A percentile compares a stretch with the other conserved stretches of the same genome.
These are phyloP conservation scores for Annulohypoxylon maeteangense DNA, from an alignment of 495 filamentous ascomycete genomes.

Conservation along the genomic window DNA sequence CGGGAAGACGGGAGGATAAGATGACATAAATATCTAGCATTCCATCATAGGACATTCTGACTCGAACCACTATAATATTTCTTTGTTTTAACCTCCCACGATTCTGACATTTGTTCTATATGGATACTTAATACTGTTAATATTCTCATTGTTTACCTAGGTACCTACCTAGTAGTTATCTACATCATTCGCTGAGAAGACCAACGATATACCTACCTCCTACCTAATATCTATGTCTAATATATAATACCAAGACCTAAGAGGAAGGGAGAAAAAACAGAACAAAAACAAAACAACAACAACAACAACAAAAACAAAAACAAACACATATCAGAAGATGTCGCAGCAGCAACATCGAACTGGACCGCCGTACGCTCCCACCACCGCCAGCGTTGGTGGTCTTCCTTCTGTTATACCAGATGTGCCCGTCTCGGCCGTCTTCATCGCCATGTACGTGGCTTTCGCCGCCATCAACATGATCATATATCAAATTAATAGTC, in stretches of 20 bases:
- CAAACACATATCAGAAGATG: neutral
- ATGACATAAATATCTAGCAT: neutral
- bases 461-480: slow-evolving; percentile 72
- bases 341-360: slow-evolving; percentile 24
- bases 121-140: too few relatives aligned
- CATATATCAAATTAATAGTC: slow-evolving; percentile 69
- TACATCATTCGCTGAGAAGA: too few relatives aligned
- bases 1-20: neutral
- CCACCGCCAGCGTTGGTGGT: slow-evolving; percentile 66
- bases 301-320: neutral
- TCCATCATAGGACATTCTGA: neutral
- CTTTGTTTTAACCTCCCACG: neutral
- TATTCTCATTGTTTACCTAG: too few relatives aligned
- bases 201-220: too few relatives aligned
- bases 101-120: too few relatives aligned
- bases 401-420: slow-evolving; percentile 66
- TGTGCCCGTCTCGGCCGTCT: slow-evolving; percentile 71
- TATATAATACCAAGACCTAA: too few relatives aligned
- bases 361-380: slow-evolving; percentile 53
- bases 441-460: slow-evolving; percentile 71
- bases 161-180: too few relatives aligned
- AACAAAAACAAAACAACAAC: too few relatives aligned
- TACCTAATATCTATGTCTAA: too few relatives aligned
- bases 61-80: neutral
- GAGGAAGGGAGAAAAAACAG: too few relatives aligned